Evolutionary conservation across 2,329 filamentous ascomycete species (phyloP).

Genomic region (Dichotomopilus funicola): DNA sequence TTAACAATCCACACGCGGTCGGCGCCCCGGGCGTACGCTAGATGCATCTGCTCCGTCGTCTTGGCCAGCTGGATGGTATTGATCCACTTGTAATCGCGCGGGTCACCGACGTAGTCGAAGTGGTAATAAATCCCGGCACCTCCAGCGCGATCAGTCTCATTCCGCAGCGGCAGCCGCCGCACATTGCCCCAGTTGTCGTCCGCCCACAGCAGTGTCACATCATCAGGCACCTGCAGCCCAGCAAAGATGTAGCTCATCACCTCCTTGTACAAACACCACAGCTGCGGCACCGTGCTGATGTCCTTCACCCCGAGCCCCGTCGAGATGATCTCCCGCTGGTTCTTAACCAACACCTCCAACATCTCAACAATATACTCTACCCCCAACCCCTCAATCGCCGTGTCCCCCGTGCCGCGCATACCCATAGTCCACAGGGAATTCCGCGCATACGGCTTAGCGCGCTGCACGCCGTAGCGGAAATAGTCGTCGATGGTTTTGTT

Average conservation of each 20-base stretch:
- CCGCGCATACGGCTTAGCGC: conserved; percentile 59
- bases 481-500: conserved; percentile 62
- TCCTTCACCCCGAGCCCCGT: conserved; percentile 47
- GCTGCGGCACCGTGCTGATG: conserved; percentile 52
- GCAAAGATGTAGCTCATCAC: conserved; percentile 63
- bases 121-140: conserved; percentile 63
- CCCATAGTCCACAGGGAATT: conserved; percentile 59
- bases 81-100: conserved; percentile 51
- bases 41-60: conserved; percentile 54
- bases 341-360: conserved; percentile 53
- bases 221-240: conserved; percentile 56
- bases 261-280: conserved; percentile 71
- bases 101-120: conserved; percentile 46
- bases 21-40: conserved; percentile 52
- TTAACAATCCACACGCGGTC: conserved; percentile 61
- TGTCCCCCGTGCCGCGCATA: conserved; percentile 66
- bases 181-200: conserved; percentile 67
- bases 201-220: conserved; percentile 61
- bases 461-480: conserved; percentile 59
- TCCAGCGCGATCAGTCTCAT: conserved; percentile 53
- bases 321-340: conserved; percentile 53
- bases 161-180: conserved; percentile 51
- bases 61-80: conserved; percentile 58
- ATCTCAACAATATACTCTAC: conserved; percentile 50
- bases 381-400: conserved; percentile 49